These are phyloP conservation scores for Euryodendron excelsum DNA, from an alignment of 148 eudicot species.

Conservation along the genomic window DNA sequence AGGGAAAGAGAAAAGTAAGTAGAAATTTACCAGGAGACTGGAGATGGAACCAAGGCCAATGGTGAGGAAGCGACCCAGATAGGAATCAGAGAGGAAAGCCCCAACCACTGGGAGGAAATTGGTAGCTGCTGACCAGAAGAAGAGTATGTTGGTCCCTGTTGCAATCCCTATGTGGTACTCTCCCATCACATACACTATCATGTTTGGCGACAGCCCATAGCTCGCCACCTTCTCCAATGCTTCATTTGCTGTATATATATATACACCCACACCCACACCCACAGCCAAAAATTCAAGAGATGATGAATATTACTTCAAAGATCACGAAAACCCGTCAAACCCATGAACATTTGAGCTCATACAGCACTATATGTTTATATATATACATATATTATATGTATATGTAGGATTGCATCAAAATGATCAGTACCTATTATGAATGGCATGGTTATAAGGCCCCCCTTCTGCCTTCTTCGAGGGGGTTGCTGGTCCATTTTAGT, in stretches of 20 bases:
- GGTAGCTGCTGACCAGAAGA: conserved; percentile 63
- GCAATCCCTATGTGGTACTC: conserved; percentile 61
- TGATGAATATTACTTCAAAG: too few relatives aligned
- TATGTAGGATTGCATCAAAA: not conserved
- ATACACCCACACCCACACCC: not conserved
- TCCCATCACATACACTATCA: conserved; percentile 69
- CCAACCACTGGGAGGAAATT: conserved; percentile 74
- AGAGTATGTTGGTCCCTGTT: conserved; percentile 52
- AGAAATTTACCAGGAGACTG: conserved; percentile 70
- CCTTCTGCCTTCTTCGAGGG: conserved; percentile 38
- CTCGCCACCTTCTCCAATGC: conserved; percentile 86
- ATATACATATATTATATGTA: not conserved
- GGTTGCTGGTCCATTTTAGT: conserved; percentile 18
- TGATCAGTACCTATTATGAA: conserved; percentile 83
- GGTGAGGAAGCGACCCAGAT: conserved; percentile 70
- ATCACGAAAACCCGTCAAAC: not conserved
- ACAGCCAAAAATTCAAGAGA: not conserved
- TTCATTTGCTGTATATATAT: conserved; percentile 57
- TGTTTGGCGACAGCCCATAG: conserved; percentile 74
- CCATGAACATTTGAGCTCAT: not conserved
- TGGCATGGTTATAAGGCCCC: conserved; percentile 86
- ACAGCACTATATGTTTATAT: too few relatives aligned
- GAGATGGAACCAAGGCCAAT: conserved; percentile 65
- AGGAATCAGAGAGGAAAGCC: conserved; percentile 80
- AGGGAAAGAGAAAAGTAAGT: too few relatives aligned